Evolutionary conservation across 116 monocot genomes (phyloP).

Genomic region (Posidonia oceanica): DNA sequence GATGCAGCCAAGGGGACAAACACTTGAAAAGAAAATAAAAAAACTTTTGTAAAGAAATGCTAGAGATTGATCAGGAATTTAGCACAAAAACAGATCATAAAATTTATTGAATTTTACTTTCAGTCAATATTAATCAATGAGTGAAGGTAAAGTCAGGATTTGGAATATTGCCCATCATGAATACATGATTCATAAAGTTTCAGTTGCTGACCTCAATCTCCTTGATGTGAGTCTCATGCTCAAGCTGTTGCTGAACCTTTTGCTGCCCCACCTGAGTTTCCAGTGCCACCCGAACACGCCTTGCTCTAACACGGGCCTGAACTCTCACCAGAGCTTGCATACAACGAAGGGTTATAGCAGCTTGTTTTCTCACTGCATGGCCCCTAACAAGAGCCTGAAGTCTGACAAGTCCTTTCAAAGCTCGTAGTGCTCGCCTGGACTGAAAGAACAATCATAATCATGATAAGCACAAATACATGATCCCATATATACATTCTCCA

Average conservation of each 20-base stretch:
- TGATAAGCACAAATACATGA: not conserved
- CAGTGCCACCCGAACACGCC: slow-evolving; percentile 62
- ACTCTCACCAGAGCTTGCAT: slow-evolving; percentile 93
- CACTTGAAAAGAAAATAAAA: too few species aligned
- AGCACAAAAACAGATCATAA: too few species aligned
- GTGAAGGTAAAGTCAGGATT: too few species aligned
- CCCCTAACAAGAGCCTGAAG: slow-evolving; percentile 92
- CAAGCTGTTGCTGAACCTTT: slow-evolving; percentile 30
- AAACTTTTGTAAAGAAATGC: too few species aligned
- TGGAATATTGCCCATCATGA: too few species aligned
- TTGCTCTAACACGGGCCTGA: slow-evolving; percentile 86
- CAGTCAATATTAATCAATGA: too few species aligned
- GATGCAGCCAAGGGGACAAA: too few species aligned
- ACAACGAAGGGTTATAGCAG: slow-evolving; percentile 68
- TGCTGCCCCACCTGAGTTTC: slow-evolving; percentile 56
- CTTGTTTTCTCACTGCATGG: slow-evolving; percentile 85
- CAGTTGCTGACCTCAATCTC: slow-evolving; percentile 55
- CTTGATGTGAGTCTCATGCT: slow-evolving; percentile 30
- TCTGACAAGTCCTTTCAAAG: slow-evolving; percentile 82
- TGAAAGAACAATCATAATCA: slow-evolving; percentile 13
- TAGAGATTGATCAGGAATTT: too few species aligned
- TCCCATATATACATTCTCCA: not conserved
- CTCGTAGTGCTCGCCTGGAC: slow-evolving; percentile 82
- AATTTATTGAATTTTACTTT: too few species aligned
- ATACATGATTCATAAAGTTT: too few species aligned